These are phyloP conservation scores for Xylaria polymorpha DNA, from an alignment of 2,329 filamentous ascomycete species.

Conservation along the genomic window DNA sequence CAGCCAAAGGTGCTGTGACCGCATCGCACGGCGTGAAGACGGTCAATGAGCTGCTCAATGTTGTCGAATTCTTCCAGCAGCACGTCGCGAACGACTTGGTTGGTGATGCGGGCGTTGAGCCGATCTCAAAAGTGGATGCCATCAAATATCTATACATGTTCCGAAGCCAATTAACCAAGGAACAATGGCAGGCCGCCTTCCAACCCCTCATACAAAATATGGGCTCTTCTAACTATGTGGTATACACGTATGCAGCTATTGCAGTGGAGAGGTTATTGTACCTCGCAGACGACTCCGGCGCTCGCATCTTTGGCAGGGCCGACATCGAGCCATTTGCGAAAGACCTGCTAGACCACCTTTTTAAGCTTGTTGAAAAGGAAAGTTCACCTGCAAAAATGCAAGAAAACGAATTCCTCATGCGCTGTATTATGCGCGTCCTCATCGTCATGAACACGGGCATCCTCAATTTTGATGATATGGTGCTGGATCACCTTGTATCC, in stretches of 20 bases:
- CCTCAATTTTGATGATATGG: conserved; percentile 76
- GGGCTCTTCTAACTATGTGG: conserved; percentile 90
- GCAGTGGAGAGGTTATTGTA: conserved; percentile 93
- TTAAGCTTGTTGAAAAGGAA: conserved; percentile 89
- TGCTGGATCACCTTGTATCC: conserved; percentile 85
- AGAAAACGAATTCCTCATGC: conserved; percentile 99
- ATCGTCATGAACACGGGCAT: conserved; percentile 92
- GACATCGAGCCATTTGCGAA: conserved; percentile 86
- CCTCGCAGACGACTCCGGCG: conserved; percentile 78
- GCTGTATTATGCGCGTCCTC: conserved; percentile 96
- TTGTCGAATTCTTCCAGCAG: conserved; percentile 94
- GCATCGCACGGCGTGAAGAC: conserved; percentile 89
- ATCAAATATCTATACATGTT: conserved; percentile 99
- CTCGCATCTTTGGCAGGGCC: conserved; percentile 81
- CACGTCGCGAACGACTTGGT: conserved; percentile 91
- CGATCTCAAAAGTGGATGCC: conserved; percentile 94
- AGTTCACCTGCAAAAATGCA: conserved; percentile 90
- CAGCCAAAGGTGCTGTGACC: conserved; percentile 89
- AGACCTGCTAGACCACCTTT: conserved; percentile 88
- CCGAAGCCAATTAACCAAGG: conserved; percentile 90
- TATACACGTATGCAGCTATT: conserved; percentile 97
- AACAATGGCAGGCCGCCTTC: conserved; percentile 91
- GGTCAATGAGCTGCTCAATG: conserved; percentile 86
- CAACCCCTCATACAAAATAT: conserved; percentile 91
- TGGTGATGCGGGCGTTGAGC: conserved; percentile 73